Percentiles rank a stretch among this genome's conserved stretches.
phyloP scores from a whole-genome alignment of 192 early-diverging fungal genomes.

The Gorgonomyces haynaldii region DNA sequence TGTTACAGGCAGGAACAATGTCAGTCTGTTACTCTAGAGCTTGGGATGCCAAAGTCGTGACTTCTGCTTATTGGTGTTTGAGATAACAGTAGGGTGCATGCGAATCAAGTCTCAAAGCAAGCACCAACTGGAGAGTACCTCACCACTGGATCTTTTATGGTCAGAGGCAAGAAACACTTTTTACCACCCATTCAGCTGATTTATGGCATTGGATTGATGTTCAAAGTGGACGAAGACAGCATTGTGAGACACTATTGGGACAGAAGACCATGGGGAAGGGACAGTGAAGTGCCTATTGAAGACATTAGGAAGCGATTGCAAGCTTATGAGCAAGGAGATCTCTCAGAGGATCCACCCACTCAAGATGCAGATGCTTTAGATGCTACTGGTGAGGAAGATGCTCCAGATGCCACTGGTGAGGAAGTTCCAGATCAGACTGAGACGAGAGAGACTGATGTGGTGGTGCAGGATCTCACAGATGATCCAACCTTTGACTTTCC shows the following conservation, averaged over 20 bases:
- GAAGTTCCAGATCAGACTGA: background rate
- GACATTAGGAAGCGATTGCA: background rate
- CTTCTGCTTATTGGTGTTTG: slow-evolving; percentile 93
- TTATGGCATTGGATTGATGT: slow-evolving; percentile 93
- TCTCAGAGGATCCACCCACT: slow-evolving; percentile 1
- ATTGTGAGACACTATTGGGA: slow-evolving; percentile 62
- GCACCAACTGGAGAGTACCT: slow-evolving; percentile 87
- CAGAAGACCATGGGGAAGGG: slow-evolving; percentile 36
- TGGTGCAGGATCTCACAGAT: no score
- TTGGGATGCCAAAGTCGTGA: slow-evolving; percentile 96
- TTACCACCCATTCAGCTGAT: slow-evolving; percentile 87
- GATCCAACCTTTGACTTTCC: slow-evolving; percentile 2
- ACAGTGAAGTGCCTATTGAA: background rate
- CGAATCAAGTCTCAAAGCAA: slow-evolving; percentile 76
- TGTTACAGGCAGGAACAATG: slow-evolving; percentile 93
- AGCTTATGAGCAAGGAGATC: slow-evolving; percentile 12
- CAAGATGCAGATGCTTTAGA: slow-evolving; percentile 1
- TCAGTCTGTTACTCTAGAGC: slow-evolving; percentile 86
- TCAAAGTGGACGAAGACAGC: slow-evolving; percentile 71
- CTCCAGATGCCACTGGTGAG: background rate
- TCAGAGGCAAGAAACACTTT: slow-evolving; percentile 88
- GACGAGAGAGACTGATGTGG: no score
- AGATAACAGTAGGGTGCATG: no score
- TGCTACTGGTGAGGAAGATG: background rate
- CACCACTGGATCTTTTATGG: slow-evolving; percentile 84